Evolutionary conservation across 2,329 filamentous ascomycete genomes (phyloP), one percentile per base, ranked within the genome.

Genomic region (Ophiostoma angusticollis): DNA sequence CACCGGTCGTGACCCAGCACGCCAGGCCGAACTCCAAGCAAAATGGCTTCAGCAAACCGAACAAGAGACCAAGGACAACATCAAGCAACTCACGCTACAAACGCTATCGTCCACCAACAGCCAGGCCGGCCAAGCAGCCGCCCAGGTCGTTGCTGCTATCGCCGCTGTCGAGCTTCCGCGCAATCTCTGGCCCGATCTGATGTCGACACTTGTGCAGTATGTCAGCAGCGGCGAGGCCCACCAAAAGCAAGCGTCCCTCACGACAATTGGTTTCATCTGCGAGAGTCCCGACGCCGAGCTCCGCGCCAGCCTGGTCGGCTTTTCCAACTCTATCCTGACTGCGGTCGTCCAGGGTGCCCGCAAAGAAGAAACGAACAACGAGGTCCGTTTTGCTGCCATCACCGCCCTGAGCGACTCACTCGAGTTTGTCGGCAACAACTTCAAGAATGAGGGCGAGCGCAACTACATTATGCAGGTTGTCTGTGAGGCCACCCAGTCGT

Each of bases 381-480:
- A 98, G 56, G 87, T 98, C 44, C 84, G 91, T 49, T 74, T 86
- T 50, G 85, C 91, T 37, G 91, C 91, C 55, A 91, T 98, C 57
- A 84, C 84, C 35, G 91, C 91, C 32, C 79, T 98, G 31, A 84
- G 87, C 52, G 91, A 98, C 62, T 95, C 89, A 28, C 79, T 96
- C 44, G 91, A 98, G 62, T 98, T 98, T 55, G 89, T 98, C 42
- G 78, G 86, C 49, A 93, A 85, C 64, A 98, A 98, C 67, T 98
- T 98, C 63, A 93, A 95, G 64, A 91, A 96, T 54, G 91, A 98
- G 63, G 91, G 89, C 54, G 91, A 98, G 71, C 80, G 91, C 51
- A 98, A 98, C 68, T 98, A 96, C 69, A 98, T 98, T 57, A 98
- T 98, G 91, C 91, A 98, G 68, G 91, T 98, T 49, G 85, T 98